Conservation (phyloP, 1,284 basidiomycete species). For the Ustilago trichophora region DNA sequence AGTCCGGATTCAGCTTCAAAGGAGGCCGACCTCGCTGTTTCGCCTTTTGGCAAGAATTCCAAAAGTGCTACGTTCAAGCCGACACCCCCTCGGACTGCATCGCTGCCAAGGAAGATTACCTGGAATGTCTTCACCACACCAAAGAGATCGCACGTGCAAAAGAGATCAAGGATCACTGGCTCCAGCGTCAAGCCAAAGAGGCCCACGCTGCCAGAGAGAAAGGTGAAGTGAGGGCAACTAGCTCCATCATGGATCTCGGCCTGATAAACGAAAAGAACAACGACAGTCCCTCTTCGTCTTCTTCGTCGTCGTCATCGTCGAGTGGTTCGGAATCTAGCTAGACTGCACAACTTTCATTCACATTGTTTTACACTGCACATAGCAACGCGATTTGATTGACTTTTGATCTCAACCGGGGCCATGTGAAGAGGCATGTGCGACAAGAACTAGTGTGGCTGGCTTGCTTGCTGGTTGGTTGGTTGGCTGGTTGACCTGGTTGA, state of each 20-base stretch:
- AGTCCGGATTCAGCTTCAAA: conserved; percentile 75
- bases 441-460: no score
- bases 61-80: conserved; percentile 85
- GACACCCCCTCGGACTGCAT: conserved; percentile 80
- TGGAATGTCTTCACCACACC: conserved; percentile 89
- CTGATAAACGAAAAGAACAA: conserved; percentile 41
- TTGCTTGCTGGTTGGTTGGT: no score
- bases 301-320: no score
- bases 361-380: no score
- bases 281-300: no score
- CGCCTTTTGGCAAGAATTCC: conserved; percentile 81
- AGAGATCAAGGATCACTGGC: conserved; percentile 58
- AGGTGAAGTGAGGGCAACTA: conserved; percentile 57
- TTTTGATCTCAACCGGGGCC: no score
- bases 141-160: conserved; percentile 73
- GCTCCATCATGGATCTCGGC: conserved; percentile 50
- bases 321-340: no score
- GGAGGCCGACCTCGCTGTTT: conserved; percentile 89
- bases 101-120: conserved; percentile 82
- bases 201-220: conserved; percentile 50
- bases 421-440: no score
- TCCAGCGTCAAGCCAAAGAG: conserved; percentile 52
- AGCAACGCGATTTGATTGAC: no score
- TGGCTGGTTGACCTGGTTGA: no score
- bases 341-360: no score